Evolutionary conservation across 345 rosid genomes (phyloP).

Genomic region (Salix brachista): DNA sequence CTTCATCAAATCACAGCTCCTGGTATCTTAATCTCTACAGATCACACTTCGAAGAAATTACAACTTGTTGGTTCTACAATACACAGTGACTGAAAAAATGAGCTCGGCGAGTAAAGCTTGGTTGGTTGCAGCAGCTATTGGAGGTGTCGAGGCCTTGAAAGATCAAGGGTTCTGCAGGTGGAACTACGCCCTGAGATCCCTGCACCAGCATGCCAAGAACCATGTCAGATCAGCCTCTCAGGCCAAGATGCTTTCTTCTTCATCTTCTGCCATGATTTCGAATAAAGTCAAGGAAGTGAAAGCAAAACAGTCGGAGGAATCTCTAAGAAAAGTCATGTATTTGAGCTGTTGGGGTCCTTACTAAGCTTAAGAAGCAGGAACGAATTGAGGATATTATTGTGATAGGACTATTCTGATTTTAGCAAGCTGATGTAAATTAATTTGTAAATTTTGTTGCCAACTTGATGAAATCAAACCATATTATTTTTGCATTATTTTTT

Average conservation of each 20-base stretch:
- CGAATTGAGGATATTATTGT: neutral
- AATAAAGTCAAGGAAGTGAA: slow-evolving; percentile 9
- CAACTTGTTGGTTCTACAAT: no score
- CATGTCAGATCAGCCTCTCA: slow-evolving; percentile 13
- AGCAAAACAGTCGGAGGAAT: slow-evolving; percentile 11
- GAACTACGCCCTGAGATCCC: slow-evolving; percentile 24
- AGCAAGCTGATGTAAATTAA: neutral
- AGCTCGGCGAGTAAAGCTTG: slow-evolving; percentile 35
- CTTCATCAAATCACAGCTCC: no score
- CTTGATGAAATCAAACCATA: neutral
- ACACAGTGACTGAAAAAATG: slow-evolving; percentile 10
- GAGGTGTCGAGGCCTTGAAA: slow-evolving; percentile 37
- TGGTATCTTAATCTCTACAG: no score
- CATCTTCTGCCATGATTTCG: slow-evolving; percentile 2
- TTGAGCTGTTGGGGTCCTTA: slow-evolving; percentile 24
- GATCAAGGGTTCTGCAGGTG: slow-evolving; percentile 41
- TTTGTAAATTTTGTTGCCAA: neutral
- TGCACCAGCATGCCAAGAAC: slow-evolving; percentile 18
- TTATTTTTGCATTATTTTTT: neutral
- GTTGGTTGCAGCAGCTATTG: slow-evolving; percentile 31
- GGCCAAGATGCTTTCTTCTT: slow-evolving; percentile 17
- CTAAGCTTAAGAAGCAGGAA: neutral
- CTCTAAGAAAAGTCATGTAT: slow-evolving; percentile 14
- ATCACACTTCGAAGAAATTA: no score
- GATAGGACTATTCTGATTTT: neutral